Evolutionary conservation across 352 stramenopile genomes (phyloP).

Genomic region (Phytophthora fragariaefolia): DNA sequence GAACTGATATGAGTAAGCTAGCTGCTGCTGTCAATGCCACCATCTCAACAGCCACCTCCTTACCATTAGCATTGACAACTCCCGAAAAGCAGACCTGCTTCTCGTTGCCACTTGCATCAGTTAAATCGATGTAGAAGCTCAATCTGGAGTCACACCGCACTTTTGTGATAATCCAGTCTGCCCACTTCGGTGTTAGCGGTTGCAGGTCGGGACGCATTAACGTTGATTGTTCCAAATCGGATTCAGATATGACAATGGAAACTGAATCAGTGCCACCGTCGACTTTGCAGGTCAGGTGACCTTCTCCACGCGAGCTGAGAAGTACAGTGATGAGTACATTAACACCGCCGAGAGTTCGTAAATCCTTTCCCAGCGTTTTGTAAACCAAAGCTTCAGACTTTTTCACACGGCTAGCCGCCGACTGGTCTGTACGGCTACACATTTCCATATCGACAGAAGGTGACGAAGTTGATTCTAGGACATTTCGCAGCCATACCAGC

Average conservation of each 20-base stretch:
- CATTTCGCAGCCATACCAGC: constrained; percentile 25
- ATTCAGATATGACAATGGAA: constrained; percentile 24
- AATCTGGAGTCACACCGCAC: constrained; percentile 29
- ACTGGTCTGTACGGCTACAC: no score
- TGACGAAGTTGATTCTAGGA: constrained; percentile 7
- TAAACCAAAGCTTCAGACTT: constrained; percentile 33
- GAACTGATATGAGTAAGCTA: constrained; percentile 35
- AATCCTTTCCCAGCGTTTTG: constrained; percentile 56
- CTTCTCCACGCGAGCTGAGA: constrained; percentile 45
- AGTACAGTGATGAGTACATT: constrained; percentile 40
- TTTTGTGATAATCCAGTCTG: constrained; percentile 44
- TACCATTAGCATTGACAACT: constrained; percentile 17
- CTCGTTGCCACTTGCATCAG: constrained; percentile 14
- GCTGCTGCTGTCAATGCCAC: constrained; percentile 14
- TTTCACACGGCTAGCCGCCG: not conserved
- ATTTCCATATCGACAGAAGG: not conserved
- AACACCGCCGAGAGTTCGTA: constrained; percentile 20
- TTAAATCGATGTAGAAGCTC: constrained; percentile 39
- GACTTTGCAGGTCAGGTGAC: constrained; percentile 37
- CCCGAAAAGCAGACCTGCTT: constrained; percentile 31
- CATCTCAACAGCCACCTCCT: constrained; percentile 32
- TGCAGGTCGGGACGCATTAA: constrained; percentile 39
- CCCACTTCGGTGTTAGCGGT: constrained; percentile 46
- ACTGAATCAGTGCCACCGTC: constrained; percentile 5
- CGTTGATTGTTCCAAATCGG: constrained; percentile 32